Evolutionary conservation across 2,329 filamentous ascomycete species (phyloP), one percentile per base, ranked within the genome.

Genomic region (Tolypocladium paradoxum): DNA sequence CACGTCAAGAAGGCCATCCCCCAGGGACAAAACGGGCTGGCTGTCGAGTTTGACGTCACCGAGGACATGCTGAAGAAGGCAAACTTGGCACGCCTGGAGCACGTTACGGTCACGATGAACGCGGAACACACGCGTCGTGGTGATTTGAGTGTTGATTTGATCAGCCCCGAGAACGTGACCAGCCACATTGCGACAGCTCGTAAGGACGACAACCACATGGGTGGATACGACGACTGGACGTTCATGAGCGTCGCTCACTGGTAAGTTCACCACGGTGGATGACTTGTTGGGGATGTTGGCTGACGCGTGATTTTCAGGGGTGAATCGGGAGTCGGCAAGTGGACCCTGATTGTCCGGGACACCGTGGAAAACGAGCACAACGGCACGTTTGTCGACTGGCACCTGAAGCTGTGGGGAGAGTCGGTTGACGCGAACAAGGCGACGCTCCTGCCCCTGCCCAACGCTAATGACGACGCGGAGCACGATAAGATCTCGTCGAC

Each of bases 221-320:
- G 72, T 24, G 93, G 93, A 9, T 99, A 97, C 67, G 74, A 84
- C 37, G 90, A 97, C 71, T 99, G 93, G 93, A 97, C 92, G 0
- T 99, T 99, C 64, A 99, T 99, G 93, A 95, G 86, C 56, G 93
- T 99, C 37, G 91, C 85, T 58, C 93, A 99, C 68, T 99, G 91
- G 88, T 90, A 77, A 70, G 84, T 70, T 22, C 33, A 14, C 8
- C 27, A 6, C 4, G 6, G 16, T 12, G 43, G 16, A 46, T 18
- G 7, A 2, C 14, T 31, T 20, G 18, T 2, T n/a, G 18, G 6
- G 27, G 7, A 7, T 7, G 6, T 46, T 31, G 43, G 20, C 43
- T 46, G 11, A 54, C 16, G n/a, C 6, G n/a, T 20, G 7, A 12
- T 20, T 12, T 12, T 1, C 52, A 90, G 87, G 90, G 93, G 93